A percentile compares a stretch with the other conserved stretches of the same genome.
Conservation (phyloP, 352 stramenopile species). For the Globisporangium nagaii region DNA sequence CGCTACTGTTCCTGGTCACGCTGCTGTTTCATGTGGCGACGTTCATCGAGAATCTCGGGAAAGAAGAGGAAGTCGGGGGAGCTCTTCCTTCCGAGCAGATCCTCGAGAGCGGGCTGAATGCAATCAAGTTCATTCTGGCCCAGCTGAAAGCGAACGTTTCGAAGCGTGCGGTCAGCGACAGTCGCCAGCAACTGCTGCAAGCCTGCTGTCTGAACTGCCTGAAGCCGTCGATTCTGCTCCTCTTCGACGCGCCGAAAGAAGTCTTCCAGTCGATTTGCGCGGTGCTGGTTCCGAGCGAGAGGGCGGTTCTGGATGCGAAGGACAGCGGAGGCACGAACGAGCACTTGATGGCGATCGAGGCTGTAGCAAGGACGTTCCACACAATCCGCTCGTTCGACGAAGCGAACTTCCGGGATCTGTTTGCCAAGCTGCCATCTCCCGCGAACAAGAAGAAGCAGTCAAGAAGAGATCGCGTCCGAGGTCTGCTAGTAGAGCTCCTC, state of each 20-base stretch:
- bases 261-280: constrained; percentile 31
- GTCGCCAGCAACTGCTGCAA: constrained; percentile 22
- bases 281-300: not conserved
- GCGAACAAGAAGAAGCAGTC: constrained; percentile 40
- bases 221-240: constrained; percentile 42
- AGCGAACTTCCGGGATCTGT: constrained; percentile 27
- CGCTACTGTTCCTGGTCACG: constrained; percentile 30
- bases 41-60: constrained; percentile 25
- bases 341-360: constrained; percentile 22
- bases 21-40: constrained; percentile 31
- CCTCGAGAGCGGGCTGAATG: constrained; percentile 28
- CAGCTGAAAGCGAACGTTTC: constrained; percentile 19
- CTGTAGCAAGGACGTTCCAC: constrained; percentile 26
- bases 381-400: constrained; percentile 26
- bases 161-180: constrained; percentile 5
- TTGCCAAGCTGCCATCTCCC: constrained; percentile 20
- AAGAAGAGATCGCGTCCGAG: constrained; percentile 39
- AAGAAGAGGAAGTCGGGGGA: constrained; percentile 9
- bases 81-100: constrained; percentile 21
- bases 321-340: not conserved
- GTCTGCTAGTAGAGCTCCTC: constrained; percentile 32
- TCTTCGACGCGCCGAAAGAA: constrained; percentile 50
- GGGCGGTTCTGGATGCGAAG: too few relatives aligned
- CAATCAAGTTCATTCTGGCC: constrained; percentile 27
- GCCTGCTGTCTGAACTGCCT: constrained; percentile 33